A percentile compares a stretch with the other conserved stretches of the same genome.
These are phyloP conservation scores for Pseudisothecium myosuroides DNA, from an alignment of 225 moss, liverwort and hornwort genomes.

Conservation along the genomic window DNA sequence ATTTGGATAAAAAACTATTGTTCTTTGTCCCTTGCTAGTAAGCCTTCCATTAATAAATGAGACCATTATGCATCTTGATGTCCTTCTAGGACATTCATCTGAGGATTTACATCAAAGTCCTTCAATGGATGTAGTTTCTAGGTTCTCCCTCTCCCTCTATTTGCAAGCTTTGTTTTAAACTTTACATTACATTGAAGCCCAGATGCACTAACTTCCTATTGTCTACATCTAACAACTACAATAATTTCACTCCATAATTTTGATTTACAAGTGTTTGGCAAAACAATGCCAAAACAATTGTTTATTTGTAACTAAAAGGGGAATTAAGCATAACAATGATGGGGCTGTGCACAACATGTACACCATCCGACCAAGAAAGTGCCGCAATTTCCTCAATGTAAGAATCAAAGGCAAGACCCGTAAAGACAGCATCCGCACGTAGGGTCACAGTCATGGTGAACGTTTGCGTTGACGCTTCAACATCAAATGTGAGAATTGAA, in stretches of 20 bases:
- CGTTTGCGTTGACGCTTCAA: rapidly evolving
- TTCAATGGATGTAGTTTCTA: neutral
- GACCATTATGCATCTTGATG: neutral
- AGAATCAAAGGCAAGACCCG: neutral
- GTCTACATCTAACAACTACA: neutral
- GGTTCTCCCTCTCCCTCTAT: neutral
- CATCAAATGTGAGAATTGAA: neutral
- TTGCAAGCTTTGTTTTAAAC: neutral
- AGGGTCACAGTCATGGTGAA: neutral
- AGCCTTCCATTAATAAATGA: neutral
- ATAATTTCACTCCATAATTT: rapidly evolving
- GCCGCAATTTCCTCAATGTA: neutral
- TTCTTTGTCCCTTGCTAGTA: rapidly evolving
- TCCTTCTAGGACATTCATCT: neutral
- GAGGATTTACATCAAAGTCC: neutral
- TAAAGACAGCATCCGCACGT: neutral
- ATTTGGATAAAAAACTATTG: neutral
- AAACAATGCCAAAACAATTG: neutral
- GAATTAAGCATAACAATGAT: neutral
- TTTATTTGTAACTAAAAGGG: neutral
- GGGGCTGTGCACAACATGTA: neutral
- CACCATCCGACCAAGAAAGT: neutral
- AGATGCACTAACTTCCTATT: neutral
- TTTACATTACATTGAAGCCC: rapidly evolving
- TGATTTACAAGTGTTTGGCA: neutral